A percentile compares a stretch with the other conserved stretches of the same genome.
Evolutionary conservation across 371 early-diverging fungal species (phyloP).

Genomic region (Thermomucor indicae-seudaticae): DNA sequence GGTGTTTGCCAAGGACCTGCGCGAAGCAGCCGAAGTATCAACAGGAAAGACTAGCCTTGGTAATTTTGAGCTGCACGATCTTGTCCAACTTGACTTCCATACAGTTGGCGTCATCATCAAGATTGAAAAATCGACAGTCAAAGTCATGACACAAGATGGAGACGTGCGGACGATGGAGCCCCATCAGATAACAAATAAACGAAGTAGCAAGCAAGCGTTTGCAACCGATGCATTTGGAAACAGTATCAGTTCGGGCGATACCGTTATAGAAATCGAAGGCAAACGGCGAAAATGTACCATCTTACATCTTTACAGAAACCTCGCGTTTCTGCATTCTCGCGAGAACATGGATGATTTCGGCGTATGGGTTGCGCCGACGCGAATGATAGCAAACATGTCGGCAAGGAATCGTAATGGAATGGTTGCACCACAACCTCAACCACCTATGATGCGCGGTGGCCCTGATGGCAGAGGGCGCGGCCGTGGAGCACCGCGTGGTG

Average conservation of each 20-base stretch:
- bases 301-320: constrained; percentile 65
- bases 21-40: constrained; percentile 60
- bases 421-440: not conserved
- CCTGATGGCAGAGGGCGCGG: constrained; percentile 45
- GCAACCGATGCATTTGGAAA: constrained; percentile 78
- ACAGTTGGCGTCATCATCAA: constrained; percentile 85
- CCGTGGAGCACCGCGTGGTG: constrained; percentile 55
- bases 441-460: constrained; percentile 16
- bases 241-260: constrained; percentile 76
- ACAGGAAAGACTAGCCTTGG: constrained; percentile 45
- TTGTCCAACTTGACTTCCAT: constrained; percentile 78
- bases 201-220: constrained; percentile 63
- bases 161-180: constrained; percentile 62
- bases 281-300: constrained; percentile 62
- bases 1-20: constrained; percentile 88
- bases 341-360: constrained; percentile 63
- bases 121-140: constrained; percentile 71
- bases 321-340: constrained; percentile 63
- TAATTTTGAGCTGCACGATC: constrained; percentile 80
- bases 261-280: constrained; percentile 67
- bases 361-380: constrained; percentile 63
- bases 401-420: constrained; percentile 18
- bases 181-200: constrained; percentile 68
- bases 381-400: constrained; percentile 43
- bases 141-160: constrained; percentile 80